Evolutionary conservation across 2,329 filamentous ascomycete species (phyloP).

Genomic region (Epichloe coenophiala): DNA sequence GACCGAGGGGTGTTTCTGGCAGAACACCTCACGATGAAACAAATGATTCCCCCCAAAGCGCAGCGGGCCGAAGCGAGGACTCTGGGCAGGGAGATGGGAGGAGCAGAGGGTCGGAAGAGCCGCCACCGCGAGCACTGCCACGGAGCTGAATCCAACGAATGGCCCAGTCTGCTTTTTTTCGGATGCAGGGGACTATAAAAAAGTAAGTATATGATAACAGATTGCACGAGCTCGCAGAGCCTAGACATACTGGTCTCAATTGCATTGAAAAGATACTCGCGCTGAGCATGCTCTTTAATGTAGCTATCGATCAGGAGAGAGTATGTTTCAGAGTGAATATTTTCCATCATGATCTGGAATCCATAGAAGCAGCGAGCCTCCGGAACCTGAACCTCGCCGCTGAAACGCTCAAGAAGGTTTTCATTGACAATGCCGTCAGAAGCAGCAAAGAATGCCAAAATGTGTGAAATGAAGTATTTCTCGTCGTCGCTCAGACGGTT

Average conservation of each 20-base stretch:
- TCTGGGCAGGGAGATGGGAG: background rate
- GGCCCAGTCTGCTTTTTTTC: constrained; percentile 98
- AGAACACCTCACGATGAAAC: background rate
- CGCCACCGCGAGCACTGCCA: background rate
- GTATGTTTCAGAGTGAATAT: constrained; percentile 99
- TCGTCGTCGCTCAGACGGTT: constrained; percentile 94
- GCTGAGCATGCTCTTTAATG: constrained; percentile 93
- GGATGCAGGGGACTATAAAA: constrained; percentile 72
- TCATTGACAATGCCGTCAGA: constrained; percentile 99
- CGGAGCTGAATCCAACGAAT: constrained; percentile 66
- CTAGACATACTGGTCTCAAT: constrained; percentile 80
- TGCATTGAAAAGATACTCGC: constrained; percentile 90
- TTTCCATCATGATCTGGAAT: constrained; percentile 99
- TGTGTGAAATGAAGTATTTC: constrained; percentile 96
- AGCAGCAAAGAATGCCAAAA: constrained; percentile 96
- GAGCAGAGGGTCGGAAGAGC: background rate
- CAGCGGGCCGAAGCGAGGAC: background rate
- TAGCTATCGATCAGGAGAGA: constrained; percentile 98
- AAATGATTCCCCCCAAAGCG: background rate
- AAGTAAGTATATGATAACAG: constrained; percentile 5
- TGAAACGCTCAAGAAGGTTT: constrained; percentile 97
- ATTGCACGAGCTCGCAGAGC: constrained; percentile 3
- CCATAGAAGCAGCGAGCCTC: constrained; percentile 99
- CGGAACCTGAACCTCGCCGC: constrained; percentile 87
- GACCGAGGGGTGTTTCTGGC: background rate